Conservation (phyloP, 2,329 filamentous ascomycete genomes). For the Exophiala xenobiotica region DNA sequence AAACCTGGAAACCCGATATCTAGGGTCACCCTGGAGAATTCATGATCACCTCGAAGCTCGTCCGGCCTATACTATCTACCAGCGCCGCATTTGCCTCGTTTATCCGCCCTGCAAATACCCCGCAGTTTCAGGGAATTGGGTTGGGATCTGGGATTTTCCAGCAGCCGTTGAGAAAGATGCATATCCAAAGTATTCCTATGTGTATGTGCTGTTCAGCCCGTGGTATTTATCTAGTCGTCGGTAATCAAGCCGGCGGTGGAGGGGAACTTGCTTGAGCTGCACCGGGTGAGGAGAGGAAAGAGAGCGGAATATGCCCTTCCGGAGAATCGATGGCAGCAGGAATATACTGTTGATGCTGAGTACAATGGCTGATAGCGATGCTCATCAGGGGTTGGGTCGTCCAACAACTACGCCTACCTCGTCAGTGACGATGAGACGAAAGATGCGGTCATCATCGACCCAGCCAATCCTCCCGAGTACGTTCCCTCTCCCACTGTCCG, state of each 20-base stretch:
- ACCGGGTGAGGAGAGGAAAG: no score
- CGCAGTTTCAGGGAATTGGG: slow-evolving; percentile 10
- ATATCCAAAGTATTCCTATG: slow-evolving; percentile 55
- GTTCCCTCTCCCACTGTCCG: slow-evolving; percentile 23
- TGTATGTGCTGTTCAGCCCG: slow-evolving; percentile 41
- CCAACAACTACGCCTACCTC: slow-evolving; percentile 55
- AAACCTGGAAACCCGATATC: neutral
- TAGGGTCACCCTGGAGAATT: neutral
- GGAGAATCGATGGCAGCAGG: no score
- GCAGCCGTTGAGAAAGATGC: slow-evolving; percentile 39
- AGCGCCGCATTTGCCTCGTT: slow-evolving; percentile 17
- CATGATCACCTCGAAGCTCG: slow-evolving; percentile 25
- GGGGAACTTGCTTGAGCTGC: no score
- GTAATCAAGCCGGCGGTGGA: no score
- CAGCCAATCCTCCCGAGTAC: slow-evolving; percentile 52
- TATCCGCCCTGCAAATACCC: slow-evolving; percentile 22
- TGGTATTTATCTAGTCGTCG: no score
- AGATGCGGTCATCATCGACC: slow-evolving; percentile 52
- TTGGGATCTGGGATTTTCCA: neutral
- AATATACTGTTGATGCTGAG: slow-evolving; percentile 30
- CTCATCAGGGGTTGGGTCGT: slow-evolving; percentile 37
- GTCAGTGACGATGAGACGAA: slow-evolving; percentile 51
- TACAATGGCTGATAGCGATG: no score
- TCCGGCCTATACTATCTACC: slow-evolving; percentile 23
- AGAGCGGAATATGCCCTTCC: no score